phyloP scores from a whole-genome alignment of 192 early-diverging fungal species.

The Entomortierella lignicola region DNA sequence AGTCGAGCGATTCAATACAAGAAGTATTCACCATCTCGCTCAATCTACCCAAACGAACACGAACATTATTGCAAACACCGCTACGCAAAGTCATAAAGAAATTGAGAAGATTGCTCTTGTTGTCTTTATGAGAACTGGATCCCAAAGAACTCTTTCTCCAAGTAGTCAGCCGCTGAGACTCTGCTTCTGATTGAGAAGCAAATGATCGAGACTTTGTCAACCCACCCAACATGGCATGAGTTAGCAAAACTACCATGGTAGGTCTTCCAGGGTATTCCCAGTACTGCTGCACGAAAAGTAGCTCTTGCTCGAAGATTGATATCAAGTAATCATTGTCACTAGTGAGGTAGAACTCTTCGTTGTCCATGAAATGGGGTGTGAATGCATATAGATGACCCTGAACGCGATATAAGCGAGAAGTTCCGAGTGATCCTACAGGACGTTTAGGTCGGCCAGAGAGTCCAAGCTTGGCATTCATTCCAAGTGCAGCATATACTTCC shows the following conservation, averaged over 20 bases:
- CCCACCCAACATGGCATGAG: slow-evolving; percentile 82
- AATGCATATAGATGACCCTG: slow-evolving; percentile 87
- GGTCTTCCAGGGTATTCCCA: slow-evolving; percentile 81
- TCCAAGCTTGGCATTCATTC: slow-evolving; percentile 79
- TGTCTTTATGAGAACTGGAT: slow-evolving; percentile 35
- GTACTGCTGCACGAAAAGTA: slow-evolving; percentile 78
- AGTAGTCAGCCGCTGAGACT: slow-evolving; percentile 22
- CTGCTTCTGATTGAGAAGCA: slow-evolving; percentile 34
- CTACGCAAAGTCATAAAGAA: slow-evolving; percentile 85
- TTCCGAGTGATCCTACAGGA: slow-evolving; percentile 82
- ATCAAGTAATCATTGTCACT: slow-evolving; percentile 87
- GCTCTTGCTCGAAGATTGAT: slow-evolving; percentile 78
- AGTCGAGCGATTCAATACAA: slow-evolving; percentile 84
- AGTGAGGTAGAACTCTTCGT: slow-evolving; percentile 88
- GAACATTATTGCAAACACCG: slow-evolving; percentile 73
- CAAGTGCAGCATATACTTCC: slow-evolving; percentile 80
- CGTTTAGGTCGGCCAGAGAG: slow-evolving; percentile 80
- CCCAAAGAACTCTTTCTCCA: slow-evolving; percentile 30
- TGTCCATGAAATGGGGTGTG: slow-evolving; percentile 89
- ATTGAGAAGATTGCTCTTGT: slow-evolving; percentile 77
- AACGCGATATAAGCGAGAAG: slow-evolving; percentile 83
- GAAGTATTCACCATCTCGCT: slow-evolving; percentile 82
- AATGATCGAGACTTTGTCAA: slow-evolving; percentile 52
- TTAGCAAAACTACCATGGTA: slow-evolving; percentile 80
- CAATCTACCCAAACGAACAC: slow-evolving; percentile 81